phyloP scores from a whole-genome alignment of 139 green algal genomes.

The Chlamydomonas sp. region DNA sequence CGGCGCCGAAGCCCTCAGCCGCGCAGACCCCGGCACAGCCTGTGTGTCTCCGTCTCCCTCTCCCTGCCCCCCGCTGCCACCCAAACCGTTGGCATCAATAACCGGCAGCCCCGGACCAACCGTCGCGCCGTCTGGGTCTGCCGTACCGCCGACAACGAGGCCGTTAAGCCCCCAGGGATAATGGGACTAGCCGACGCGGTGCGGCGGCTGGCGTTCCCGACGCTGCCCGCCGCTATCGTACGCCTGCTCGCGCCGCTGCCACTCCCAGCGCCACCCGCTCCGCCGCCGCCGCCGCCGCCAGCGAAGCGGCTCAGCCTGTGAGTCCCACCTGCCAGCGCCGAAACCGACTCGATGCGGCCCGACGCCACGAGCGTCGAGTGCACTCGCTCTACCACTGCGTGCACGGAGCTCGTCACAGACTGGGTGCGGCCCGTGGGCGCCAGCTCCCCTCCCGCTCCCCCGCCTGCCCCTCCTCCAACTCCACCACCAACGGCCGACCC shows the following conservation, averaged over 20 bases:
- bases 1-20: no score
- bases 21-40: no score
- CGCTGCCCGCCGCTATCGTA: neutral
- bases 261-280: neutral
- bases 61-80: no score
- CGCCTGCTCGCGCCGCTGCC: neutral
- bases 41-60: no score
- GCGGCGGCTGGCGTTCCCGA: neutral
- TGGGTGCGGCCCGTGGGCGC: no score
- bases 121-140: neutral
- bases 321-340: neutral
- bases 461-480: no score
- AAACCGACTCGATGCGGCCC: neutral
- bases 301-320: neutral
- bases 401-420: no score
- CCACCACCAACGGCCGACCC: no score
- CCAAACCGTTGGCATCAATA: no score
- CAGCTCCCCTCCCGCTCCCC: no score
- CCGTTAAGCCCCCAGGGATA: neutral
- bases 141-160: neutral
- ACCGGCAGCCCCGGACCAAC: no score
- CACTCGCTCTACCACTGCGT: conserved; percentile 1
- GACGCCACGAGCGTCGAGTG: conserved; percentile 18
- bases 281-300: neutral
- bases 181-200: neutral